These are phyloP conservation scores for Botrytis byssoidea DNA, from an alignment of 2,329 filamentous ascomycete species.

Conservation along the genomic window DNA sequence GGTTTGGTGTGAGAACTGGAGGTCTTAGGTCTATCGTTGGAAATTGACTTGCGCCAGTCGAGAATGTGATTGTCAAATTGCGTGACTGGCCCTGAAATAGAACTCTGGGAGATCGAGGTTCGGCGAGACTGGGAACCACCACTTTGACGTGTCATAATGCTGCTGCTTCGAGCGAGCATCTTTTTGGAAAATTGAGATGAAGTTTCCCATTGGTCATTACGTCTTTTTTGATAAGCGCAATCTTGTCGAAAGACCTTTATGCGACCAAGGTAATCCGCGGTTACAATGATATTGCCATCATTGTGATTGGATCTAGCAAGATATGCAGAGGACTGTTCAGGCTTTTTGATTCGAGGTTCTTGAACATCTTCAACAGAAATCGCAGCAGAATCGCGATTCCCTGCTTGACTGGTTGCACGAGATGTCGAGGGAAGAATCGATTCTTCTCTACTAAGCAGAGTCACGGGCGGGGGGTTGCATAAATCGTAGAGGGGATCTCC, in stretches of 20 bases:
- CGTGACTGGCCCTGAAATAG: conserved; percentile 34
- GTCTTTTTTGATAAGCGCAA: conserved; percentile 71
- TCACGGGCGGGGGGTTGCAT: conserved; percentile 91
- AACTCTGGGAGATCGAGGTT: conserved; percentile 44
- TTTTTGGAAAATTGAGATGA: conserved; percentile 66
- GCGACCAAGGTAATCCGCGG: conserved; percentile 79
- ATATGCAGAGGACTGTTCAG: conserved; percentile 74
- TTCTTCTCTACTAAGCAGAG: conserved; percentile 72
- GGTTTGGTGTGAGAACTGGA: conserved; percentile 23
- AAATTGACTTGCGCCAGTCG: conserved; percentile 76
- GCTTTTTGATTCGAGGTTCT: conserved; percentile 43
- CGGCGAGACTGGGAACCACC: conserved; percentile 44
- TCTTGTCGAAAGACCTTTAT: conserved; percentile 97
- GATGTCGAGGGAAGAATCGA: conserved; percentile 49
- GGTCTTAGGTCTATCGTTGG: conserved; percentile 46
- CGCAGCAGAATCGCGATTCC: conserved; percentile 33
- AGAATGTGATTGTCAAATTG: conserved; percentile 76
- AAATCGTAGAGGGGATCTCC: conserved; percentile 91
- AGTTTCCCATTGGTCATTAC: conserved; percentile 74
- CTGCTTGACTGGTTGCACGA: conserved; percentile 23
- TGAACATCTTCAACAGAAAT: conserved; percentile 21
- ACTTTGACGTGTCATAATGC: conserved; percentile 49
- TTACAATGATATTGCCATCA: conserved; percentile 87
- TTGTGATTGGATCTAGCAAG: conserved; percentile 71
- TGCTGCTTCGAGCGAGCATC: conserved; percentile 37